A percentile compares a stretch with the other conserved stretches of the same genome.
Evolutionary conservation across 2,329 filamentous ascomycete genomes (phyloP).

Genomic region (Arthrobotrys megalospora): DNA sequence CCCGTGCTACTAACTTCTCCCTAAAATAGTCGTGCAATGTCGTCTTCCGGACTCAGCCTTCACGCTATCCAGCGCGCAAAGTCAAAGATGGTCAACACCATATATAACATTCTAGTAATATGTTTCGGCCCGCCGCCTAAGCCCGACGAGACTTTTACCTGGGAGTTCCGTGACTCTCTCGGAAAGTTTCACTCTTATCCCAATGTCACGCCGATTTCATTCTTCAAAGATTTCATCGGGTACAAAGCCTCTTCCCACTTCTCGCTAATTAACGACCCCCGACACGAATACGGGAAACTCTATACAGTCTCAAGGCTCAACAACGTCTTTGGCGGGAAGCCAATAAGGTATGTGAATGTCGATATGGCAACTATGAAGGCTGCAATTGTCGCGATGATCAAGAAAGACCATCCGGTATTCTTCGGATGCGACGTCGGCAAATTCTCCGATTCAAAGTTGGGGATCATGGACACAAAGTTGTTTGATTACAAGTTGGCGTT

Average conservation of each 20-base stretch:
- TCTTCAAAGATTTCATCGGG: conserved; percentile 74
- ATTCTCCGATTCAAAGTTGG: conserved; percentile 77
- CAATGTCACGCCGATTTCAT: conserved; percentile 77
- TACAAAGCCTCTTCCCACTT: conserved; percentile 68
- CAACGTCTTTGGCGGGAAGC: conserved; percentile 83
- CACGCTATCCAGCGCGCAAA: conserved; percentile 74
- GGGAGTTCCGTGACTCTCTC: conserved; percentile 82
- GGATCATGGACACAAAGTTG: conserved; percentile 84
- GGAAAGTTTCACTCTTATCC: conserved; percentile 75
- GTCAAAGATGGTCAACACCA: conserved; percentile 81
- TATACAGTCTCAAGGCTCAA: conserved; percentile 84
- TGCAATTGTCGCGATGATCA: conserved; percentile 82
- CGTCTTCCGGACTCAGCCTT: conserved; percentile 67
- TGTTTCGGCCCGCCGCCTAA: conserved; percentile 84
- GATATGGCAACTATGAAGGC: conserved; percentile 80
- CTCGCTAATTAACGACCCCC: conserved; percentile 87
- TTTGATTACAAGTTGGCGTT: conserved; percentile 88
- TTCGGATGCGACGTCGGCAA: conserved; percentile 92
- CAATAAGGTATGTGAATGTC: conserved; percentile 87
- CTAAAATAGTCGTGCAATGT: conserved; percentile 65
- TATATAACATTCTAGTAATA: conserved; percentile 85
- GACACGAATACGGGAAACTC: conserved; percentile 80
- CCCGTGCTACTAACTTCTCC: neutral
- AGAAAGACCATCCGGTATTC: conserved; percentile 84
- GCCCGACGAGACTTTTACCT: conserved; percentile 79